Evolutionary conservation across 164 flowering plant species (phyloP), one percentile per base, ranked within the genome.

Genomic region (Stephania yunnanensis): DNA sequence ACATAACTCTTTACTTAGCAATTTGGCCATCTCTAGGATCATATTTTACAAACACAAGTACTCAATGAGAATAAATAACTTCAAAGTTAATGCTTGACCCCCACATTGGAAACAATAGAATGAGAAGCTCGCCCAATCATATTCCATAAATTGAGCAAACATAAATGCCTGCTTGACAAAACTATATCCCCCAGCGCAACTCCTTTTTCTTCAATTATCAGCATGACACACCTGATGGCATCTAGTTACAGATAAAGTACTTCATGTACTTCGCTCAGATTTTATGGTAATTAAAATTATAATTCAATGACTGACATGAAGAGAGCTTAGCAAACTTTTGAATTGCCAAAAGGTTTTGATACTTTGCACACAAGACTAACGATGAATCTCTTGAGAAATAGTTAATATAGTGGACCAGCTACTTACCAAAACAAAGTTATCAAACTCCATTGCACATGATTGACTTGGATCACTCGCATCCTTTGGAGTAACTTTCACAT

Each of bases 401-500:
- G 25, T 20, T 20, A n/a, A 52, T 64, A 29, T 22, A 29, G 12
- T 7, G 29, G 36, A 52, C 64, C 17, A 70, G 48, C 5, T 61
- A 84, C 85, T 77, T 83, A 95, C 99, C 98, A 79, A 74, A 80
- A 93, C 77, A 82, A 95, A 89, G 84, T 95, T 95, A 88, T 95
- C 99, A 77, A 87, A 95, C 15, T 87, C 90, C 93, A 89, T 79
- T 9, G 97, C 99, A 80, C 97, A 95, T 20, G 95, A 89, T 76
- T 95, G 99, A 71, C 84, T 76, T 7, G 93, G 94, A 67, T 95
- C 97, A 68, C 79, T 72, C 7, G 78, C 79, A 79, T 94, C 98
- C 88, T 91, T 96, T 12, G 97, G 68, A 10, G 74, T 81, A 69
- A 96, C 87, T 75, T 83, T 89, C 53, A 94, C 87, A 71, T 76